phyloP scores from a whole-genome alignment of 345 rosid genomes.

The Raphanus raphanistrum region DNA sequence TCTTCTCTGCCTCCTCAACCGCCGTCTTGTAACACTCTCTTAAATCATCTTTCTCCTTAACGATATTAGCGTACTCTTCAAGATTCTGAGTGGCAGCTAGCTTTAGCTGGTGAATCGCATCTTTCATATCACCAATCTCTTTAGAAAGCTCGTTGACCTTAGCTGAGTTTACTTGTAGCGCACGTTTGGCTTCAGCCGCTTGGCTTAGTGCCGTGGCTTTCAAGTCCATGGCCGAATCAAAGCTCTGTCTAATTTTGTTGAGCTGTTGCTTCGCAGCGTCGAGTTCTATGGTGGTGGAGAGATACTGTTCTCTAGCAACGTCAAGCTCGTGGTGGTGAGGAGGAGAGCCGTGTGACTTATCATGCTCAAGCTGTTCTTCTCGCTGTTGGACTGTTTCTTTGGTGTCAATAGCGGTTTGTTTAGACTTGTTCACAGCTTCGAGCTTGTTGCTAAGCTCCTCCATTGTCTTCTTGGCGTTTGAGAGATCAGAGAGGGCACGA shows the following conservation, averaged over 20 bases:
- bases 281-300: slow-evolving; percentile 46
- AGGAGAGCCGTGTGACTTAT: slow-evolving; percentile 43
- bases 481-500: slow-evolving; percentile 55
- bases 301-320: slow-evolving; percentile 60
- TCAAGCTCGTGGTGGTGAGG: slow-evolving; percentile 56
- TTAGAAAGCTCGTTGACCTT: slow-evolving; percentile 53
- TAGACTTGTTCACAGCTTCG: slow-evolving; percentile 42
- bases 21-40: slow-evolving; percentile 42
- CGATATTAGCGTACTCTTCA: slow-evolving; percentile 47
- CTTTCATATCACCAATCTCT: slow-evolving; percentile 63
- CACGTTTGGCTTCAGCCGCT: slow-evolving; percentile 65
- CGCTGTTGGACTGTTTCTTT: slow-evolving; percentile 50
- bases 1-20: slow-evolving; percentile 53
- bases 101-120: slow-evolving; percentile 55
- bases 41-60: slow-evolving; percentile 49
- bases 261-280: slow-evolving; percentile 72
- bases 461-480: slow-evolving; percentile 47
- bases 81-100: slow-evolving; percentile 51
- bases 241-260: slow-evolving; percentile 67
- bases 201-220: slow-evolving; percentile 62
- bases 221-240: slow-evolving; percentile 62
- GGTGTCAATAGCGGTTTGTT: slow-evolving; percentile 45
- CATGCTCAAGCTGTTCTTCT: slow-evolving; percentile 59
- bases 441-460: slow-evolving; percentile 48
- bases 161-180: slow-evolving; percentile 41